Conservation (phyloP, 2,329 filamentous ascomycete species). For the Calonectria pseudoreteaudii region DNA sequence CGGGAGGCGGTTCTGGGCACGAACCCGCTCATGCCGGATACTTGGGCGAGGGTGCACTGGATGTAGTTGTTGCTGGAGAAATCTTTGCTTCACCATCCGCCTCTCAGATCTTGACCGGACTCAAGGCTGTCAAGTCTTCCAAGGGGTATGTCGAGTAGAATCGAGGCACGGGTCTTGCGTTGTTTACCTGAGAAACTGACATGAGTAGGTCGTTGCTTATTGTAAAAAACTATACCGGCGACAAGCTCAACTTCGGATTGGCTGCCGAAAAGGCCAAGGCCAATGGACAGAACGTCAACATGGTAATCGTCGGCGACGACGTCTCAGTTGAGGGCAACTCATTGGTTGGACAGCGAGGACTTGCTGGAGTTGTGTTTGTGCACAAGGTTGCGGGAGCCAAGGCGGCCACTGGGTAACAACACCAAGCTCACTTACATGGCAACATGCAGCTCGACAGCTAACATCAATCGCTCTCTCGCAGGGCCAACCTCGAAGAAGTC, state of each 20-base stretch:
- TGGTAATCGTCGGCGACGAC: conserved; percentile 41
- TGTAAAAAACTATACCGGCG: conserved; percentile 44
- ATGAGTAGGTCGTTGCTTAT: conserved; percentile 35
- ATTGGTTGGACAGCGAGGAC: conserved; percentile 39
- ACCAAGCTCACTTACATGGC: not conserved
- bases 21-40: conserved; percentile 42
- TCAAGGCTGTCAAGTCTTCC: conserved; percentile 35
- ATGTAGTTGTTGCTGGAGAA: conserved; percentile 38
- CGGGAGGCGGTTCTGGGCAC: conserved; percentile 39
- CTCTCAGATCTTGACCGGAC: conserved; percentile 37
- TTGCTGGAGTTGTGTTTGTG: conserved; percentile 39
- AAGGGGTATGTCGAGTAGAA: conserved; percentile 23
- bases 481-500: conserved; percentile 35
- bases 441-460: not conserved
- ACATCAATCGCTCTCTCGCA: conserved; percentile 10
- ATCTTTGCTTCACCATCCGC: conserved; percentile 42
- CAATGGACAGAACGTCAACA: conserved; percentile 36
- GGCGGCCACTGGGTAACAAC: conserved; percentile 36
- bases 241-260: conserved; percentile 45
- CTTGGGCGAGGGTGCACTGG: conserved; percentile 37
- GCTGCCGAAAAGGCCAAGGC: conserved; percentile 46
- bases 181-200: not conserved
- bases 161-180: not conserved
- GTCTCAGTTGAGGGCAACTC: conserved; percentile 40
- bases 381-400: conserved; percentile 41